These are phyloP conservation scores for Xylaria sp. DNA, from an alignment of 2,329 filamentous ascomycete genomes.

Conservation along the genomic window DNA sequence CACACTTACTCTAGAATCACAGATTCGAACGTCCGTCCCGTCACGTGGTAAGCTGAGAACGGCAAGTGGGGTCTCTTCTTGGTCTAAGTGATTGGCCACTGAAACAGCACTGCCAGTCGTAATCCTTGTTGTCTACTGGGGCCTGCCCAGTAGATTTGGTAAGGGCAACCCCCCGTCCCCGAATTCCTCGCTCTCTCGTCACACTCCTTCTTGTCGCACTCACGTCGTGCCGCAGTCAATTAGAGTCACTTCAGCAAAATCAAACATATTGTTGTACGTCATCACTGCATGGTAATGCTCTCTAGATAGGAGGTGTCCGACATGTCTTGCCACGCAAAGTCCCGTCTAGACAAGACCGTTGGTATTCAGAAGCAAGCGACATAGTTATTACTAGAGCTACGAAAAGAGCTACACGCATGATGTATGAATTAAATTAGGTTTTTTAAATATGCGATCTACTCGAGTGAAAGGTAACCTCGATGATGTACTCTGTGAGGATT, in stretches of 20 bases:
- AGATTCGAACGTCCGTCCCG: conserved; percentile 1
- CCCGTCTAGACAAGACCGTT: background rate
- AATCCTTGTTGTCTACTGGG: no score
- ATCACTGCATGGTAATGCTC: no score
- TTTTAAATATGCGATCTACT: no score
- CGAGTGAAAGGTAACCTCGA: no score
- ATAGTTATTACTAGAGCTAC: background rate
- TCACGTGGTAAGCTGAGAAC: conserved; percentile 18
- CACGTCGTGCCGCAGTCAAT: background rate
- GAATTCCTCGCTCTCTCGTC: background rate
- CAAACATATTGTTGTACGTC: background rate
- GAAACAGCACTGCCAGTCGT: background rate
- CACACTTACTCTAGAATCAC: no score
- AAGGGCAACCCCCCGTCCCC: background rate
- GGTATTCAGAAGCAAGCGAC: background rate
- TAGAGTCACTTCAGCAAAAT: background rate
- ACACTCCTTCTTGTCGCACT: no score
- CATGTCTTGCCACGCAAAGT: background rate
- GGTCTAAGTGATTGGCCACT: conserved; percentile 4
- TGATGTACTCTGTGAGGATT: no score
- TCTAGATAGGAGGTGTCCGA: background rate
- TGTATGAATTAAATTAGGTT: background rate
- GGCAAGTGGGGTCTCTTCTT: background rate
- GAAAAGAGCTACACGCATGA: background rate
- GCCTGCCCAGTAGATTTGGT: no score